phyloP scores from a whole-genome alignment of 495 filamentous ascomycete genomes.

The Mytilinidion resinicola region DNA sequence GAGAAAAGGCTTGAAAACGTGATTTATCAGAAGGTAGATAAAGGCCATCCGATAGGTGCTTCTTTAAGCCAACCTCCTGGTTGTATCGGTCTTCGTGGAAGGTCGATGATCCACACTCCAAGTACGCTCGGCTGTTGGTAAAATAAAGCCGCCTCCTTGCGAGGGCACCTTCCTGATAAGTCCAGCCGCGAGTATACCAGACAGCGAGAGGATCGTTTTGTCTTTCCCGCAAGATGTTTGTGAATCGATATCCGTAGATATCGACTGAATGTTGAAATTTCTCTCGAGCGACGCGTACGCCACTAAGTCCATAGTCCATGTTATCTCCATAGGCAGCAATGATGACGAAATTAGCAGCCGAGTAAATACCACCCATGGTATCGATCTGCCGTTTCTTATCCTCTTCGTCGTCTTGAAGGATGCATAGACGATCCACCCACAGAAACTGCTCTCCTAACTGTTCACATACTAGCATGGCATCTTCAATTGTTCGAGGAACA shows the following conservation, averaged over 20 bases:
- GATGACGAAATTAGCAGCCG: neutral
- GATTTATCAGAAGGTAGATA: neutral
- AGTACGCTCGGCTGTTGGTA: neutral
- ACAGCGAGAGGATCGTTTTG: neutral
- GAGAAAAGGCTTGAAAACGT: neutral
- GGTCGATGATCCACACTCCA: neutral
- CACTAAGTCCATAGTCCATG: neutral
- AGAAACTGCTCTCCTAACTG: neutral
- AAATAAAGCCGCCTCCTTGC: neutral
- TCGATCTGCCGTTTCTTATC: neutral
- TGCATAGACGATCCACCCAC: neutral
- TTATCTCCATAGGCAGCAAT: neutral
- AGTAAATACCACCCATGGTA: neutral
- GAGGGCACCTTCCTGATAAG: neutral
- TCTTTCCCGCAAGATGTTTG: neutral
- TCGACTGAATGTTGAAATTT: neutral
- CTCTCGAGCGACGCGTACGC: neutral
- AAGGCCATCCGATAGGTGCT: neutral
- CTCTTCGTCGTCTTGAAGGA: neutral
- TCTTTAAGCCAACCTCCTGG: neutral
- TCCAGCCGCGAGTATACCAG: neutral
- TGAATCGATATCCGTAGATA: neutral
- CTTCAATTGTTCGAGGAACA: neutral
- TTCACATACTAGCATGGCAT: neutral
- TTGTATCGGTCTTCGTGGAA: neutral